Evolutionary conservation across 768 basidiomycete genomes (phyloP), one percentile per base, ranked within the genome.

Genomic region (Gloeophyllum trabeum): DNA sequence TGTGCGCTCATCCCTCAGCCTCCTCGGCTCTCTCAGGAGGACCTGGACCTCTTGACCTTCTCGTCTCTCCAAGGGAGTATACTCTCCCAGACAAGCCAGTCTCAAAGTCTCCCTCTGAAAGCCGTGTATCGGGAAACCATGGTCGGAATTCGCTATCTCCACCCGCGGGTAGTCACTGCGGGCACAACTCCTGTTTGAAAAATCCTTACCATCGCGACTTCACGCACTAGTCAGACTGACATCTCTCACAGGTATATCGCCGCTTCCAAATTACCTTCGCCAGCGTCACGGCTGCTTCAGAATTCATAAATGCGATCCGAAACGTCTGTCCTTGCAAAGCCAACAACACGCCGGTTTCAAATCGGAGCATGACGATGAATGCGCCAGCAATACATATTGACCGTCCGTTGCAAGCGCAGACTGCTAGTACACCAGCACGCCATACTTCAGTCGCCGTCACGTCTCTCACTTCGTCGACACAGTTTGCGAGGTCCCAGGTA

Each of bases 211-310:
- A 20, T 6, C 19, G 12, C 28, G 16, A 2, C 25, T 24, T 24
- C 28, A 35, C 48, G 51, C 37, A n/a, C 28, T 26, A 13, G 34
- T 20, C 37, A 46, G 41, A 48, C 32, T 38, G 30, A 36, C 5
- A 30, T 12, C 6, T 60, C 19, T 41, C 5, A n/a, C 46, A 87
- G 85, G 60, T 66, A 2, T 84, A 79, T 55, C 75, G 81, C 40
- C 79, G 85, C 13, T 84, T 89, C 51, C 85, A 89, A 54, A 69
- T 87, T 22, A 77, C 78, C 18, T 86, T 89, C 47, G 54, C 64
- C 40, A 65, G 69, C n/a, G 40, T 63, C 13, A 44, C 55, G 2
- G 67, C 72, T 24, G 73, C 77, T 0, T 54, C 62, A 2, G 69
- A 74, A 47, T 81, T 82, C 46, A 70, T 86, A 43, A 67, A 76